Base-by-base conservation (phyloP, 495 filamentous ascomycete genomes). In the Cercophora sp. region DNA sequence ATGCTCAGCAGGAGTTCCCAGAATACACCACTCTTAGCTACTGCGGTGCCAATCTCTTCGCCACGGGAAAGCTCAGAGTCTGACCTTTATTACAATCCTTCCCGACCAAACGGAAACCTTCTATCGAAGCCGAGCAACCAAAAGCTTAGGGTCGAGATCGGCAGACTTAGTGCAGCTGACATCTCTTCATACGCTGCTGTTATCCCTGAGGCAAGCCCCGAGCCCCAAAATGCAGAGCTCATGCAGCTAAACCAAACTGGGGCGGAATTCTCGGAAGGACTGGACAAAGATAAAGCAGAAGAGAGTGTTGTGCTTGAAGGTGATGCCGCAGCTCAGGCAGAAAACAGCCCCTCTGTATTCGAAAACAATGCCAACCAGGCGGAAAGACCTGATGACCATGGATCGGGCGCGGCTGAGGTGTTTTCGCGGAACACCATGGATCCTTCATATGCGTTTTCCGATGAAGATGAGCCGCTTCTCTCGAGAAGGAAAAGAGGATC, bases 371-470 rank as follows among this genome's bases (percentile, higher is more conserved):
- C n/a, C n/a, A n/a, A n/a, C n/a, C n/a, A n/a, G n/a, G n/a, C n/a
- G n/a, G n/a, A n/a, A n/a, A n/a, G n/a, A n/a, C n/a, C n/a, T n/a
- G 36, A 18, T n/a, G n/a, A 39, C 22, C 37, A 39, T n/a, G n/a
- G n/a, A n/a, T n/a, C n/a, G n/a, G n/a, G 20, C 8, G 4, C 46
- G 9, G 16, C 26, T 8, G 60, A 69, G 39, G 35, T 48, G 4
- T 66, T 69, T 37, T 57, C 61, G 13, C 54, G 68, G 29, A 70
- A 69, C 35, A 20, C 46, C 6, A 24, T 67, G 11, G 67, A 72
- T 46, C 57, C 64, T 1, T 58, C 63, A 22, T 73, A 73, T 51
- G 63, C 54, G 6, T 73, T 75, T 46, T 75, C 71, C 1, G 71
- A 75, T 41, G 71, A 75, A 22, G 71, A 75, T 10, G 59, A 66